Base-by-base conservation (phyloP, 148 eudicot species). In the Rhododendron vialii region DNA sequence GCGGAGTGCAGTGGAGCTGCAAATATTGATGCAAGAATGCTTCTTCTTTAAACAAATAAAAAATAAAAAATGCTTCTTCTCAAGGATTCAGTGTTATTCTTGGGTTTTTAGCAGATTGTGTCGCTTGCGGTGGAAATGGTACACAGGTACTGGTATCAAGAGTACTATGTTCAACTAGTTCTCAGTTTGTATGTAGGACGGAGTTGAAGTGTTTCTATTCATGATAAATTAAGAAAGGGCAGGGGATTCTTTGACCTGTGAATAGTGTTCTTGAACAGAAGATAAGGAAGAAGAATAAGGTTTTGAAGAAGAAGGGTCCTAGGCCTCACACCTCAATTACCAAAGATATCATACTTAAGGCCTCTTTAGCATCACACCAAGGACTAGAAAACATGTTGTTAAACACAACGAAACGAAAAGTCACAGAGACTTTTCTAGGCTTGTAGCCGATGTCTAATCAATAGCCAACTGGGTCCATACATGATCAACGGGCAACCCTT, bases 81-180 rank as follows among this genome's bases (percentile, higher is more conserved):
- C 89, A 89, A 88, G 87, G 75, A 82, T 91, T 84, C 24, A 59
- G 89, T 85, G 87, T 79, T 82, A 89, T 96, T 65, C 92, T 96
- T 30, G 92, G 91, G 35, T 94, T 94, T n/a, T 87, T 96, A 91
- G 94, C 92, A 1, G 90, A 85, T 82, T 95, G 96, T 84, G 76
- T 96, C 53, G 90, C 88, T 90, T 90, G 90, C 84, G 75, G 35
- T 83, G 94, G 91, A 87, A 90, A 84, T 87, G 87, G 90, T 86
- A 89, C 84, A 14, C 86, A 88, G 94, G 94, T 95, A 89, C n/a
- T 83, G 22, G 82, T 73, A 47, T 63, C 55, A 22, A 50, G 45
- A 18, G 18, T 22, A 33, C 24, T 20, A 22, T 41, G 15, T 24
- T 75, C 48, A 74, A 50, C 51, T 51, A 24, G 59, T 43, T 15